These are phyloP conservation scores for Floccularia luteovirens DNA, from an alignment of 768 basidiomycete genomes.

Conservation along the genomic window DNA sequence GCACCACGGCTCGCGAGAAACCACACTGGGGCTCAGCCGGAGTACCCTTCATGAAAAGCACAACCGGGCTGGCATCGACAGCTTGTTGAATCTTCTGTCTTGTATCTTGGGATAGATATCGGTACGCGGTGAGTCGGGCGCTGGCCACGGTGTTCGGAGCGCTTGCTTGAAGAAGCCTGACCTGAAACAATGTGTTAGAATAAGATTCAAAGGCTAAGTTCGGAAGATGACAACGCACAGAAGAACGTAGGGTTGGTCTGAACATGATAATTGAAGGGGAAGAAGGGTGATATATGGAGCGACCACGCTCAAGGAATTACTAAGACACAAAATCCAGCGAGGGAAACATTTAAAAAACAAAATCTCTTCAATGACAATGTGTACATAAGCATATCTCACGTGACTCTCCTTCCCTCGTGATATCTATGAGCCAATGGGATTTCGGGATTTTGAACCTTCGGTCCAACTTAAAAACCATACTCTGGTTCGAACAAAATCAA, in stretches of 20 bases:
- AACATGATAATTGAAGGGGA: slow-evolving; percentile 26
- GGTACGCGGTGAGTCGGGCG: slow-evolving; percentile 17
- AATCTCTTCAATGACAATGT: too few species aligned
- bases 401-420: too few species aligned
- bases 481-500: too few species aligned
- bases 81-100: slow-evolving; percentile 66
- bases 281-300: slow-evolving; percentile 4
- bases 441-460: too few species aligned
- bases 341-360: too few species aligned
- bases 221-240: slow-evolving; percentile 23
- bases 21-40: slow-evolving; percentile 71
- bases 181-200: slow-evolving; percentile 17
- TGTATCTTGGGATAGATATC: slow-evolving; percentile 47
- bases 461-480: too few species aligned
- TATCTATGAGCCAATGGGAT: too few species aligned
- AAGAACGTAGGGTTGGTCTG: slow-evolving; percentile 33
- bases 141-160: slow-evolving; percentile 16
- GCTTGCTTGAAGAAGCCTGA: slow-evolving; percentile 21
- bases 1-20: slow-evolving; percentile 91
- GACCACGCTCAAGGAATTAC: slow-evolving; percentile 5
- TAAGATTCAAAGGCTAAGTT: background rate
- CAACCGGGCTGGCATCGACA: slow-evolving; percentile 69
- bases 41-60: slow-evolving; percentile 31
- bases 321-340: slow-evolving; percentile 7
- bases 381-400: too few species aligned